Evolutionary conservation across 139 green algal species (phyloP).

Genomic region (Mesostigma viride): DNA sequence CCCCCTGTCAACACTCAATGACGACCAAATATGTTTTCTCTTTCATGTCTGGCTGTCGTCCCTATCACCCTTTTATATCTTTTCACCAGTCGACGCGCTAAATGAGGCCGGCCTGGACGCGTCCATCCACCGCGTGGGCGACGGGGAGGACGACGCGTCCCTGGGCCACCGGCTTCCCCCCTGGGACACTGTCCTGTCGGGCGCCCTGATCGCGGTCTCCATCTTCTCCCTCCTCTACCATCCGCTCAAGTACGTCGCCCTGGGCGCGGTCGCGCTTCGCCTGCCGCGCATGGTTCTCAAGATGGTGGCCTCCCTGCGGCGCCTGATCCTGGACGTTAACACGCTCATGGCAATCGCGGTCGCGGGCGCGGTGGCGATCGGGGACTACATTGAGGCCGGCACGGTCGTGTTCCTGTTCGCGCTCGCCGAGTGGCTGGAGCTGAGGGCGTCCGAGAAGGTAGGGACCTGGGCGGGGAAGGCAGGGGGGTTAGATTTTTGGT

Average conservation of each 20-base stretch:
- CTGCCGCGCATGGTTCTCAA: conserved; percentile 37
- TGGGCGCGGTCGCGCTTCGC: conserved; percentile 39
- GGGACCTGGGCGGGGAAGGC: no score
- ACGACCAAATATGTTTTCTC: no score
- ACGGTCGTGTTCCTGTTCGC: conserved; percentile 53
- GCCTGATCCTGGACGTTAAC: conserved; percentile 53
- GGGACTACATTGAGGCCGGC: conserved; percentile 46
- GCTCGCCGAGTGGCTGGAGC: conserved; percentile 50
- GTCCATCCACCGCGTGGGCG: conserved; percentile 24
- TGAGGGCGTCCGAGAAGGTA: no score
- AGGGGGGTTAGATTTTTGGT: no score
- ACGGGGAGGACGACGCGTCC: no score
- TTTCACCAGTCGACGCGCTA: conserved; percentile 40
- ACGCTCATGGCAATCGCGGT: conserved; percentile 43
- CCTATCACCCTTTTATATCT: no score
- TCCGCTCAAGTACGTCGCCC: conserved; percentile 40
- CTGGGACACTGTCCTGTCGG: conserved; percentile 26
- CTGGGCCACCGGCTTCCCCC: conserved; percentile 20
- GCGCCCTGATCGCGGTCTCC: conserved; percentile 38
- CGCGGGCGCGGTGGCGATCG: conserved; percentile 31
- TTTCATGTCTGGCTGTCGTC: no score
- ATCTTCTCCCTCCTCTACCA: conserved; percentile 41
- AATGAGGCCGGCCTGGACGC: conserved; percentile 54
- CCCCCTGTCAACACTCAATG: no score
- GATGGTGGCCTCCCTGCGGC: conserved; percentile 25